Conservation (phyloP, 352 stramenopile genomes). For the Pythium grandisporangium region DNA sequence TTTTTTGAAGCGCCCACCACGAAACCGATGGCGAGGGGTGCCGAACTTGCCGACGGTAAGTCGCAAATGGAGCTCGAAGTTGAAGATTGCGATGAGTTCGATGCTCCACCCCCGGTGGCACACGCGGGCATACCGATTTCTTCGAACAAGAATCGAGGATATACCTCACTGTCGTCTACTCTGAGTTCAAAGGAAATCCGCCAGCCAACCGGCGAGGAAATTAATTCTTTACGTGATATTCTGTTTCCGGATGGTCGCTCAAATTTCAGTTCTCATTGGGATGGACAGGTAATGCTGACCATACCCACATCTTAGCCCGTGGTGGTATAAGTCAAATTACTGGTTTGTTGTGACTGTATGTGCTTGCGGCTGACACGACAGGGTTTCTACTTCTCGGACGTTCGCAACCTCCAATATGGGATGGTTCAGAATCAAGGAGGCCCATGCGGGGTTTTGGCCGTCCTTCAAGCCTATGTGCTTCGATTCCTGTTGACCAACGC, state of each 20-base stretch:
- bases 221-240: conserved; percentile 38
- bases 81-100: conserved; percentile 46
- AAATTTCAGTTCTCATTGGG: conserved; percentile 56
- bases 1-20: not conserved
- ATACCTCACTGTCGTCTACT: too few relatives aligned
- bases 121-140: too few relatives aligned
- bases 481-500: conserved; percentile 45
- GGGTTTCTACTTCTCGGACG: conserved; percentile 61
- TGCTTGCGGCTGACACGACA: too few relatives aligned
- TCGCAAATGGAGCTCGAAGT: conserved; percentile 22
- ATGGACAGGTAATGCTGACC: conserved; percentile 33
- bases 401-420: conserved; percentile 66
- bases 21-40: too few relatives aligned
- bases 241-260: conserved; percentile 50
- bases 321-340: too few relatives aligned
- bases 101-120: conserved; percentile 2
- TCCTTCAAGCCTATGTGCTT: conserved; percentile 90
- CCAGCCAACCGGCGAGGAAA: conserved; percentile 23
- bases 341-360: too few relatives aligned
- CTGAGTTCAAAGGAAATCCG: too few relatives aligned
- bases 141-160: too few relatives aligned
- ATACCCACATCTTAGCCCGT: not conserved
- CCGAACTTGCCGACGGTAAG: too few relatives aligned
- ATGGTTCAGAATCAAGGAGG: conserved; percentile 91
- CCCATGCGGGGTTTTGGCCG: conserved; percentile 92